A percentile compares a stretch with the other conserved stretches of the same genome.
phyloP scores from a whole-genome alignment of 2,329 filamentous ascomycete species.

The Diaporthe sp. region DNA sequence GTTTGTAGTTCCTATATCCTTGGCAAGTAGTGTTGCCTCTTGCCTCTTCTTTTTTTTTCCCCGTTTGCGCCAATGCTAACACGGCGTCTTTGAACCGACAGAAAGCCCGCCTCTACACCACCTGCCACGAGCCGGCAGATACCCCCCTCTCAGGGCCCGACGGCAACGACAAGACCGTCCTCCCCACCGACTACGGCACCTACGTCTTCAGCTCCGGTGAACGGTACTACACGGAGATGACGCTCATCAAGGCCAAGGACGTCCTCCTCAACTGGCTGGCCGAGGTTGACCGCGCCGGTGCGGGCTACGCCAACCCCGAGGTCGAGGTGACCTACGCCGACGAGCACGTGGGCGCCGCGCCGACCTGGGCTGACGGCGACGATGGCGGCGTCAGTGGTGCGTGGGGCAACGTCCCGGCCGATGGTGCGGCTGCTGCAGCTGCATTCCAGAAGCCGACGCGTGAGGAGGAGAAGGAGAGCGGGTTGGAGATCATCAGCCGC shows the following conservation, averaged over 20 bases:
- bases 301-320: slow-evolving; percentile 56
- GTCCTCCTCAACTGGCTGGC: slow-evolving; percentile 73
- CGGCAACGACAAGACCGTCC: slow-evolving; percentile 57
- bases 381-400: background rate
- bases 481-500: slow-evolving; percentile 42
- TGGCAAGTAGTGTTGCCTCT: background rate
- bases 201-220: slow-evolving; percentile 80
- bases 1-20: slow-evolving; percentile 41
- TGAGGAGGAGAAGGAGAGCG: background rate
- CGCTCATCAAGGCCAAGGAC: slow-evolving; percentile 69
- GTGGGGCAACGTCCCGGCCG: background rate
- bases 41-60: background rate
- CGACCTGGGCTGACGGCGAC: slow-evolving; percentile 9
- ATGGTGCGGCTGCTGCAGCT: background rate
- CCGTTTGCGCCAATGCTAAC: slow-evolving; percentile 37
- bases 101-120: slow-evolving; percentile 72
- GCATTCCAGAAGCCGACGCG: background rate
- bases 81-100: slow-evolving; percentile 47
- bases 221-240: slow-evolving; percentile 68
- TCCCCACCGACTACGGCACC: slow-evolving; percentile 67
- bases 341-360: slow-evolving; percentile 48
- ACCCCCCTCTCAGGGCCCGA: slow-evolving; percentile 66
- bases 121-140: slow-evolving; percentile 65
- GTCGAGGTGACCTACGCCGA: slow-evolving; percentile 48
- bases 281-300: slow-evolving; percentile 59